A percentile compares a stretch with the other conserved stretches of the same genome.
Conservation (phyloP, 2,329 filamentous ascomycete genomes). For the Colletotrichum trifolii region DNA sequence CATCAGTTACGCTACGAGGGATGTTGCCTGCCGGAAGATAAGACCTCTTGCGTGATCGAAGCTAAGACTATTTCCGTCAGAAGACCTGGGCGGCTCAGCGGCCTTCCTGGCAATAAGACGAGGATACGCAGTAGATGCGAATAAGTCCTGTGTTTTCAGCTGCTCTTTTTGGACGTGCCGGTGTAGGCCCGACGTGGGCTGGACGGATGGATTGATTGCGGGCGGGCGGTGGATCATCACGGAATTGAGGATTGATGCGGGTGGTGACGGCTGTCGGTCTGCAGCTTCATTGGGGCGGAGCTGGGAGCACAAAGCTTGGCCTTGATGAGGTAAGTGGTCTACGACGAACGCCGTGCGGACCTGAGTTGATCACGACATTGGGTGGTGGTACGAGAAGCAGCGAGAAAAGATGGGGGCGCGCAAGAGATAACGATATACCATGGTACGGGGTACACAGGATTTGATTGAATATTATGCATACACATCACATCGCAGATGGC, state of each 20-base stretch:
- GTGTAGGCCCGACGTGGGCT: background rate
- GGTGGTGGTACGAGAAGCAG: too few relatives aligned
- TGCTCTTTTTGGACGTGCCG: background rate
- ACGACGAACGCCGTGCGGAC: constrained; percentile 1
- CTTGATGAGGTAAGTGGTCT: background rate
- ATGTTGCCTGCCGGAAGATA: background rate
- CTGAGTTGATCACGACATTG: too few relatives aligned
- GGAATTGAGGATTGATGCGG: background rate
- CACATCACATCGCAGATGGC: too few relatives aligned
- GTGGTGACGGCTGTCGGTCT: constrained; percentile 25
- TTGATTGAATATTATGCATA: too few relatives aligned
- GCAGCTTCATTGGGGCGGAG: constrained; percentile 10
- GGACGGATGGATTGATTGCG: background rate
- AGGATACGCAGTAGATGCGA: too few relatives aligned
- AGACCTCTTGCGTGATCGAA: background rate
- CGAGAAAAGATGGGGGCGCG: too few relatives aligned
- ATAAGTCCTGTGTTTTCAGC: too few relatives aligned
- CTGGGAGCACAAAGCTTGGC: background rate
- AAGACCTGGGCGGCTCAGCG: background rate
- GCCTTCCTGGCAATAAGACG: background rate
- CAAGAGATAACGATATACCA: too few relatives aligned
- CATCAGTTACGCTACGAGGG: background rate
- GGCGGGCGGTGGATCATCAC: background rate
- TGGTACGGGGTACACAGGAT: too few relatives aligned
- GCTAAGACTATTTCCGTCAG: background rate